A percentile compares a stretch with the other conserved stretches of the same genome.
phyloP scores from a whole-genome alignment of 2,329 filamentous ascomycete genomes.

The Metarhizium album region DNA sequence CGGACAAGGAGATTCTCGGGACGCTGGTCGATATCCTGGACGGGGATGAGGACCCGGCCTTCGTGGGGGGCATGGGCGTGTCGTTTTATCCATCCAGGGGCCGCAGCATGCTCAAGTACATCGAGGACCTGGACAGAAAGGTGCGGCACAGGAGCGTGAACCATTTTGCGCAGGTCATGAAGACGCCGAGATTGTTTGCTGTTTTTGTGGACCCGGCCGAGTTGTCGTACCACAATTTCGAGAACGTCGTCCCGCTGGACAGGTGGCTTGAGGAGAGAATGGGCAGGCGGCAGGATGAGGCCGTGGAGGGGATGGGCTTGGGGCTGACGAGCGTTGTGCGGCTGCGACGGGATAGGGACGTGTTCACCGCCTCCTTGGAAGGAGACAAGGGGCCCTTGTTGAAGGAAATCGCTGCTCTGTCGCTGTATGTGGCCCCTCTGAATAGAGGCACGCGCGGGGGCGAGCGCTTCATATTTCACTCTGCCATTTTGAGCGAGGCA shows the following conservation, averaged over 20 bases:
- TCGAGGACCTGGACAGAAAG: conserved; percentile 5
- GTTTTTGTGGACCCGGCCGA: conserved; percentile 5
- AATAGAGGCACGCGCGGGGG: background rate
- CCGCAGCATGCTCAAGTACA: background rate
- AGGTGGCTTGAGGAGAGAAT: background rate
- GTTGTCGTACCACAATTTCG: conserved; percentile 2
- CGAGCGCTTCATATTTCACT: conserved; percentile 1
- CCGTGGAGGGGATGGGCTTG: background rate
- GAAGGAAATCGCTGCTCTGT: background rate
- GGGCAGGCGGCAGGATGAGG: background rate
- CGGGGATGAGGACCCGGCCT: background rate
- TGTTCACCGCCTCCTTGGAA: background rate
- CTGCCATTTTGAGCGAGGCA: background rate
- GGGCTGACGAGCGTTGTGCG: background rate
- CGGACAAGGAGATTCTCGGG: conserved; percentile 4
- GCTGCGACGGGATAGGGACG: background rate
- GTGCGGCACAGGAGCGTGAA: background rate
- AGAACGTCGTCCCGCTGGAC: conserved; percentile 1
- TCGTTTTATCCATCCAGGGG: conserved; percentile 5
- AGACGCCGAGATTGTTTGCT: conserved; percentile 7
- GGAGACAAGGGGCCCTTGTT: background rate
- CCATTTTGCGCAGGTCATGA: conserved; percentile 6
- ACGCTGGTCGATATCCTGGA: conserved; percentile 3
- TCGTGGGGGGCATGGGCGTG: background rate
- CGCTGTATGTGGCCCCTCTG: background rate